phyloP scores from a whole-genome alignment of 345 rosid species.

The Populus alba region DNA sequence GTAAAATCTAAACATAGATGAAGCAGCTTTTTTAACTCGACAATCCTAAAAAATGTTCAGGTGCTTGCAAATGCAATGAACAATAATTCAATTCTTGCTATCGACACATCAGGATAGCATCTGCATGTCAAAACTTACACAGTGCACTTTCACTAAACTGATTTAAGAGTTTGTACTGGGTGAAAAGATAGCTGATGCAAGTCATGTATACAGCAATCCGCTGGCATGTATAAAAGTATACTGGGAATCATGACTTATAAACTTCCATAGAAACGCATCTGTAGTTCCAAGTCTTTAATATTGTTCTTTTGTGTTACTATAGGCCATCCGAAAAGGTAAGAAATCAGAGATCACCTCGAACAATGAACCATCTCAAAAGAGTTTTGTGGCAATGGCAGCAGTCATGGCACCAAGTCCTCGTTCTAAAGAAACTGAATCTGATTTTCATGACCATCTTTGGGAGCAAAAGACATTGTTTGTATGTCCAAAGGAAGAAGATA shows the following conservation, averaged over 20 bases:
- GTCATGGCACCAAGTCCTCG: slow-evolving; percentile 90
- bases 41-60: neutral
- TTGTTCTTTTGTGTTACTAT: neutral
- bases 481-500: slow-evolving; percentile 79
- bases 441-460: slow-evolving; percentile 89
- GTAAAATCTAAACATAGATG: neutral
- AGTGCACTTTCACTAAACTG: neutral
- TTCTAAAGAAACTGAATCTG: slow-evolving; percentile 98
- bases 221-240: neutral
- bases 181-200: neutral
- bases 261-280: neutral
- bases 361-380: slow-evolving; percentile 98
- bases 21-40: neutral
- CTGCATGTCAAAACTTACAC: neutral
- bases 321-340: neutral
- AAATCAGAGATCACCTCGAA: slow-evolving; percentile 40
- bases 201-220: neutral
- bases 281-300: neutral
- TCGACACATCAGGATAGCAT: neutral
- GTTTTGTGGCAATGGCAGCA: slow-evolving; percentile 71
- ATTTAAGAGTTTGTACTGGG: neutral
- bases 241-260: neutral
- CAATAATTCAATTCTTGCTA: neutral
- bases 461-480: slow-evolving; percentile 95
- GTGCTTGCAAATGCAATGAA: neutral